Conservation (phyloP, 1,139 yeast species). For the Suhomyces maxii region DNA sequence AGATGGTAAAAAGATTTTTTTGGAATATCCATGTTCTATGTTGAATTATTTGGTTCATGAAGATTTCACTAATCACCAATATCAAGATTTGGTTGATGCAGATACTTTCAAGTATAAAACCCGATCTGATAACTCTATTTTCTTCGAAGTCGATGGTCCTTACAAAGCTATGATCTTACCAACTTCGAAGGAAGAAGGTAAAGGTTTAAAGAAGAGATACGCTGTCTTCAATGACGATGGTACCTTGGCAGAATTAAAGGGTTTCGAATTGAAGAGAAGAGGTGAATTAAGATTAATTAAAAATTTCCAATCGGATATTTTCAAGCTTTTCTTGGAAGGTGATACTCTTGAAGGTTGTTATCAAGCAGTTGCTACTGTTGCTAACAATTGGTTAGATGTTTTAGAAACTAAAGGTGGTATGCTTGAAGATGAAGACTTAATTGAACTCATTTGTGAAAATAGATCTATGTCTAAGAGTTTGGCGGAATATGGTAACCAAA, state of each 20-base stretch:
- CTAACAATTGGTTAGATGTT: slow-evolving; percentile 95
- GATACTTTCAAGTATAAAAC: slow-evolving; percentile 68
- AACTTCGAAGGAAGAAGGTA: slow-evolving; percentile 96
- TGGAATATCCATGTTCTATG: slow-evolving; percentile 97
- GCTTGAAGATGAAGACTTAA: slow-evolving; percentile 90
- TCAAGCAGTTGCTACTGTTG: slow-evolving; percentile 85
- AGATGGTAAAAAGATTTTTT: slow-evolving; percentile 73
- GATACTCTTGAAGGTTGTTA: slow-evolving; percentile 76
- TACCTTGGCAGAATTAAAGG: slow-evolving; percentile 89
- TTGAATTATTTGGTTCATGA: slow-evolving; percentile 90
- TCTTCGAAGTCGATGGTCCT: slow-evolving; percentile 98
- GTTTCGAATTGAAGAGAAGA: slow-evolving; percentile 94
- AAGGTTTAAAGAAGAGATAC: slow-evolving; percentile 91
- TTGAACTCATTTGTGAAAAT: slow-evolving; percentile 93
- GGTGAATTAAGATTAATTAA: slow-evolving; percentile 94
- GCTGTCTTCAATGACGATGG: slow-evolving; percentile 98
- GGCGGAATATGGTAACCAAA: slow-evolving; percentile 85
- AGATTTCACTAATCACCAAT: slow-evolving; percentile 89
- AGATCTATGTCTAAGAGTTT: slow-evolving; percentile 92
- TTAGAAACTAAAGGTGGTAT: slow-evolving; percentile 83
- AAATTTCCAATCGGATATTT: slow-evolving; percentile 92
- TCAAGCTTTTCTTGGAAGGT: slow-evolving; percentile 89
- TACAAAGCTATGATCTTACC: slow-evolving; percentile 97
- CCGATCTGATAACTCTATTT: slow-evolving; percentile 87
- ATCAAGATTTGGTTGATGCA: slow-evolving; percentile 81